Base-by-base conservation (phyloP, 345 rosid genomes). In the Eutrema heterophyllum region DNA sequence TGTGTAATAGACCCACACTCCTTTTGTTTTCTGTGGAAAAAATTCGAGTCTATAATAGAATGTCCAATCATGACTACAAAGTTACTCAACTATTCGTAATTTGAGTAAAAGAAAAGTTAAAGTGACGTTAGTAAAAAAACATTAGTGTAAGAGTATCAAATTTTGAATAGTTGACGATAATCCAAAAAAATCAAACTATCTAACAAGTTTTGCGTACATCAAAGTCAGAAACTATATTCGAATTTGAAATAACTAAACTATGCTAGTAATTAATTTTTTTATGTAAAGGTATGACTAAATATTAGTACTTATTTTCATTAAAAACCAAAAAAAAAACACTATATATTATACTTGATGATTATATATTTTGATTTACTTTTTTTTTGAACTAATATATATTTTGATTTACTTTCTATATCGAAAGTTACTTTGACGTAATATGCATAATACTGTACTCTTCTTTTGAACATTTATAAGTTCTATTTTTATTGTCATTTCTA, bases 1-100 rank as follows among this genome's bases (percentile, higher is more conserved):
- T 60, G 52, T 60, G 60, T 71, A 60, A 60, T 58, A 38, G 68
- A 71, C 59, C 75, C 74, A 59, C 67, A 48, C 50, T n/a, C 68
- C 3, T 49, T 68, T 43, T 29, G 51, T 46, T 15, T 38, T 46
- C 54, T 70, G 46, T 49, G 10, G 38, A 11, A 14, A 4, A 36
- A 24, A 4, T 4, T 15, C 48, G 15, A 48, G 18, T 38, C 67
- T 27, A 60, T 27, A 1, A 70, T 59, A 24, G 8, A 48, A 36
- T 30, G 30, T 48, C 14, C 30, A 59, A 59, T 59, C 67, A 70
- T 49, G 21, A 27, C 9, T 38, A 38, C 51, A 71, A n/a, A 6
- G 24, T 70, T 36, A 38, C 13, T 70, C 32, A 18, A 18, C 26
- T 66, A 21, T 2, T 50, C 35, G 7, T 15, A 21, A n/a, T 7